Evolutionary conservation across 2,329 filamentous ascomycete genomes (phyloP).

Genomic region (Cladosporium phlei): DNA sequence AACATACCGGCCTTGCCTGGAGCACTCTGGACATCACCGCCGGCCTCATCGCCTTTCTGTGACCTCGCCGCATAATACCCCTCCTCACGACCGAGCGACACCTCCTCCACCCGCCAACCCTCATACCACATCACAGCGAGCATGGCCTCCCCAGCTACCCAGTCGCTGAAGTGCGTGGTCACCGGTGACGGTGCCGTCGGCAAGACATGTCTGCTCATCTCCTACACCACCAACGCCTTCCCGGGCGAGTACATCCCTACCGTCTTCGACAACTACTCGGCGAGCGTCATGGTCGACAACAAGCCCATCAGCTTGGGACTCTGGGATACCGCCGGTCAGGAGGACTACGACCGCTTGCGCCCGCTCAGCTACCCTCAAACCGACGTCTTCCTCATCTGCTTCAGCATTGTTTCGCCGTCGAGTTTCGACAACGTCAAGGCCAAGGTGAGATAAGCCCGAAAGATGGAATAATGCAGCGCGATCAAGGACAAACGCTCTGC

Average conservation of each 20-base stretch:
- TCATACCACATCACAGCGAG: slow-evolving; percentile 2
- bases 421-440: slow-evolving; percentile 99
- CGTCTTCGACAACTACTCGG: slow-evolving; percentile 98
- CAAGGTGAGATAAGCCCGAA: slow-evolving; percentile 61
- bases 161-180: slow-evolving; percentile 75
- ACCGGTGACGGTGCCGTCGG: slow-evolving; percentile 98
- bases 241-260: slow-evolving; percentile 99
- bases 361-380: slow-evolving; percentile 97
- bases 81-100: background rate
- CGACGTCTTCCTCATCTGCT: slow-evolving; percentile 97
- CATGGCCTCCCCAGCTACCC: slow-evolving; percentile 34
- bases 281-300: slow-evolving; percentile 97
- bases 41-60: background rate
- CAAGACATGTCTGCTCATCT: slow-evolving; percentile 99
- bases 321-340: slow-evolving; percentile 98
- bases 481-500: background rate
- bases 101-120: slow-evolving; percentile 9
- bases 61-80: slow-evolving; percentile 9
- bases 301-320: slow-evolving; percentile 94
- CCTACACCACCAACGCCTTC: slow-evolving; percentile 98
- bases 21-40: background rate
- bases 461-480: background rate
- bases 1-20: background rate
- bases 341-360: slow-evolving; percentile 93
- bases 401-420: slow-evolving; percentile 94